Conservation (phyloP, 257 asterid species). For the Przewalskia tangutica region DNA sequence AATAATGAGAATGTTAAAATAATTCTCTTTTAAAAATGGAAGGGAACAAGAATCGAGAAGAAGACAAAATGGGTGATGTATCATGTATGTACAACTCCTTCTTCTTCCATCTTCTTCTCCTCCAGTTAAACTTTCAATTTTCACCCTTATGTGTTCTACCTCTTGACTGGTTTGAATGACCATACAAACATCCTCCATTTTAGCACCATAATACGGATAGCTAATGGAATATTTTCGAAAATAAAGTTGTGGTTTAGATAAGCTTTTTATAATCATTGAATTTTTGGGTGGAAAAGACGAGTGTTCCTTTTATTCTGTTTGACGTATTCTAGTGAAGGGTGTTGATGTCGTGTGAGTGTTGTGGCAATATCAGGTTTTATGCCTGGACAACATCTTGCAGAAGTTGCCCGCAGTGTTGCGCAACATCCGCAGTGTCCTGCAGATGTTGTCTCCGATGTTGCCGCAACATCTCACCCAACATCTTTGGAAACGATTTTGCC, state of each 20-base stretch:
- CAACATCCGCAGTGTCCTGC: too few species aligned
- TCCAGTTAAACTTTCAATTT: neutral
- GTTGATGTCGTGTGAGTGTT: too few species aligned
- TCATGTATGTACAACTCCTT: slow-evolving; percentile 1
- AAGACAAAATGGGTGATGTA: slow-evolving; percentile 12
- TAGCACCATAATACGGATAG: slow-evolving; percentile 1
- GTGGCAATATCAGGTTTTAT: too few species aligned
- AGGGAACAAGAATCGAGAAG: neutral
- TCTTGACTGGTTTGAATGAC: neutral
- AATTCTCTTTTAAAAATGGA: neutral
- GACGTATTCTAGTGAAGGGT: neutral
- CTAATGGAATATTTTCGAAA: neutral
- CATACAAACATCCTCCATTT: slow-evolving; percentile 3
- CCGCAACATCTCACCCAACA: too few species aligned
- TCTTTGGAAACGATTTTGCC: too few species aligned
- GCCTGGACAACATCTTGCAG: too few species aligned
- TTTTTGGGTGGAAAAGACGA: neutral
- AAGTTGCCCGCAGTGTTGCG: too few species aligned
- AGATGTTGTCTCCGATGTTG: too few species aligned
- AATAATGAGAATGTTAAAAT: neutral
- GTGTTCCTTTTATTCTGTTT: neutral
- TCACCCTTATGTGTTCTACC: neutral
- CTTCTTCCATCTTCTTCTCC: slow-evolving; percentile 8
- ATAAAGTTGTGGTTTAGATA: neutral
- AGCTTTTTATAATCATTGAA: neutral